Conservation (phyloP, 345 rosid genomes). For the Eutrema yunnanense region DNA sequence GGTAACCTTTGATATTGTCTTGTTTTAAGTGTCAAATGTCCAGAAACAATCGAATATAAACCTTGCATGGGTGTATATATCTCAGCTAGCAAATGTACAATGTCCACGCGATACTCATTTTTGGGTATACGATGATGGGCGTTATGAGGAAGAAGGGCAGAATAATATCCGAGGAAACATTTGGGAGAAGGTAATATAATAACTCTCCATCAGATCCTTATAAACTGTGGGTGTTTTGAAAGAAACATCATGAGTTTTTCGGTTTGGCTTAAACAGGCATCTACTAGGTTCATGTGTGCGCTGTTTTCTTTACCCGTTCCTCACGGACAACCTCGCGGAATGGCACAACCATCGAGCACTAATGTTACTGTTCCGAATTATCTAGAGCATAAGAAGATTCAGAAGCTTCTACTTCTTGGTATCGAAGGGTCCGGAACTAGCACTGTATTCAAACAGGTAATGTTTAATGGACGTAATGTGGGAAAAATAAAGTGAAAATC, state of each 20-base stretch:
- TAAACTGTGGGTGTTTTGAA: not conserved
- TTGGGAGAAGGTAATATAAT: conserved; percentile 68
- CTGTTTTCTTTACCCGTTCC: conserved; percentile 90
- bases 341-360: conserved; percentile 68
- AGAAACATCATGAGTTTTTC: not conserved
- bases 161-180: conserved; percentile 86
- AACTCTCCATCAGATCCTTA: not conserved
- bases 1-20: conserved; percentile 34
- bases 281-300: conserved; percentile 74
- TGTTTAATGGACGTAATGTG: not conserved
- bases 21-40: not conserved
- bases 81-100: conserved; percentile 76
- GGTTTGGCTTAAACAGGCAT: conserved; percentile 60
- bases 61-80: conserved; percentile 4
- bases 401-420: conserved; percentile 87
- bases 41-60: not conserved
- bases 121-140: conserved; percentile 92
- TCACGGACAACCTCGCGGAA: conserved; percentile 61
- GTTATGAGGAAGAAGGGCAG: conserved; percentile 93
- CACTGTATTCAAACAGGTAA: conserved; percentile 94
- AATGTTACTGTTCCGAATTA: conserved; percentile 69
- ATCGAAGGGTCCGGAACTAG: conserved; percentile 92
- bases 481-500: not conserved
- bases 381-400: conserved; percentile 69
- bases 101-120: conserved; percentile 89